Evolutionary conservation across 1,284 basidiomycete genomes (phyloP).

Genomic region (Pseudozyma flocculosa): DNA sequence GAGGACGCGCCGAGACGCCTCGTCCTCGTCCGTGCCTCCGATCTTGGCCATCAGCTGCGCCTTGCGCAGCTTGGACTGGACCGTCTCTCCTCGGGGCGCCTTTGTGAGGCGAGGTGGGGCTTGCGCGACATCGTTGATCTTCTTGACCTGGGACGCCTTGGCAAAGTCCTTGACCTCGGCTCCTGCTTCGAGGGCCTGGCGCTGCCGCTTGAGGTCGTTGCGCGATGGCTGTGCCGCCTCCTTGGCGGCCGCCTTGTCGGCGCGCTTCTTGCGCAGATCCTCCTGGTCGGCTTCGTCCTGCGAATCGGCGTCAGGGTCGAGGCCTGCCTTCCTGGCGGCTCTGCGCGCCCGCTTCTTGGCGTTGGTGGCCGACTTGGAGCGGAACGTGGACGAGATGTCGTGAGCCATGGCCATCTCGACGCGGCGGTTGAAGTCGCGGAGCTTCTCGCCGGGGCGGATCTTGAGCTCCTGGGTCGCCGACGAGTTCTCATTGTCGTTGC

Average conservation of each 20-base stretch:
- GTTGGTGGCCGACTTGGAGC: constrained; percentile 35
- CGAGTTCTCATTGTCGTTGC: neutral
- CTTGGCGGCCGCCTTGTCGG: constrained; percentile 32
- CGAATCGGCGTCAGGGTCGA: constrained; percentile 24
- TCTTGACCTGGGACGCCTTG: constrained; percentile 34
- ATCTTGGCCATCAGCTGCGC: constrained; percentile 37
- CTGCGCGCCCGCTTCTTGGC: constrained; percentile 39
- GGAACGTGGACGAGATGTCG: constrained; percentile 36
- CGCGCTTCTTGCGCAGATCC: constrained; percentile 24
- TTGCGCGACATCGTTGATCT: constrained; percentile 47
- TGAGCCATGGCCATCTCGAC: constrained; percentile 46
- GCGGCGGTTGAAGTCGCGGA: constrained; percentile 49
- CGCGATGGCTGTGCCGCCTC: constrained; percentile 29
- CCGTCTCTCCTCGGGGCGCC: constrained; percentile 38
- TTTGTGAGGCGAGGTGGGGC: constrained; percentile 47
- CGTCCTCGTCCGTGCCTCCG: constrained; percentile 32
- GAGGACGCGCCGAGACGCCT: constrained; percentile 26
- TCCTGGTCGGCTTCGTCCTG: constrained; percentile 10
- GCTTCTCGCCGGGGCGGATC: constrained; percentile 49
- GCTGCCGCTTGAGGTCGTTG: constrained; percentile 32
- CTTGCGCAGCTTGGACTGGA: constrained; percentile 35
- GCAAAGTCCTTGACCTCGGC: constrained; percentile 41
- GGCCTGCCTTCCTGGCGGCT: constrained; percentile 19
- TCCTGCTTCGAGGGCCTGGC: constrained; percentile 28
- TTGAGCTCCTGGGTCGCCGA: constrained; percentile 17